phyloP scores from a whole-genome alignment of 768 basidiomycete species.

The Rhodocollybia butyracea region DNA sequence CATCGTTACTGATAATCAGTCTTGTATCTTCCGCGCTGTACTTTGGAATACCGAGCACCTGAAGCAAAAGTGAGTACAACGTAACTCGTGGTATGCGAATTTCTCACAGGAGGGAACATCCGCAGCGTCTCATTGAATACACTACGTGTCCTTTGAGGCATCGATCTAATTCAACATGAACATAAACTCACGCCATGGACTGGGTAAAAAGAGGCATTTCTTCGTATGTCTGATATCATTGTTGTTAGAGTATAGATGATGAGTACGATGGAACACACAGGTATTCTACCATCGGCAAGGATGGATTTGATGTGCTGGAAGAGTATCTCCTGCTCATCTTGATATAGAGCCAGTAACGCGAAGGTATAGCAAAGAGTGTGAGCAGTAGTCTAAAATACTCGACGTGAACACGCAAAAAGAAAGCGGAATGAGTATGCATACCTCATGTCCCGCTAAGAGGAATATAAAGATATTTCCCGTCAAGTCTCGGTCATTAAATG shows the following conservation, averaged over 20 bases:
- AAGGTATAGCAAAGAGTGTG: slow-evolving; percentile 36
- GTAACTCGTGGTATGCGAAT: neutral
- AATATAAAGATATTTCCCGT: slow-evolving; percentile 47
- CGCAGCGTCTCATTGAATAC: slow-evolving; percentile 50
- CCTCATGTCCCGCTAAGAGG: slow-evolving; percentile 62
- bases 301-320: slow-evolving; percentile 31
- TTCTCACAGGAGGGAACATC: slow-evolving; percentile 42
- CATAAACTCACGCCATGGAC: slow-evolving; percentile 31
- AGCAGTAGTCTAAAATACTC: slow-evolving; percentile 28
- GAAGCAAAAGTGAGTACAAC: neutral
- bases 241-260: neutral
- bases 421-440: slow-evolving; percentile 17
- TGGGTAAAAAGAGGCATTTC: slow-evolving; percentile 36
- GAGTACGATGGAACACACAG: slow-evolving; percentile 17
- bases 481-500: slow-evolving; percentile 7
- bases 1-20: slow-evolving; percentile 27
- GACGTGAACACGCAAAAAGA: neutral
- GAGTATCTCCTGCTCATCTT: slow-evolving; percentile 33
- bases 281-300: slow-evolving; percentile 26
- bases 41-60: slow-evolving; percentile 45
- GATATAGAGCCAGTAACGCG: slow-evolving; percentile 37
- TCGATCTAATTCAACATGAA: neutral
- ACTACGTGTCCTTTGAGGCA: slow-evolving; percentile 20
- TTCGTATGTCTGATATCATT: slow-evolving; percentile 31
- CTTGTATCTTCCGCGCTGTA: slow-evolving; percentile 42